Evolutionary conservation across 257 asterid species (phyloP).

Genomic region (Solanum medicagineum): DNA sequence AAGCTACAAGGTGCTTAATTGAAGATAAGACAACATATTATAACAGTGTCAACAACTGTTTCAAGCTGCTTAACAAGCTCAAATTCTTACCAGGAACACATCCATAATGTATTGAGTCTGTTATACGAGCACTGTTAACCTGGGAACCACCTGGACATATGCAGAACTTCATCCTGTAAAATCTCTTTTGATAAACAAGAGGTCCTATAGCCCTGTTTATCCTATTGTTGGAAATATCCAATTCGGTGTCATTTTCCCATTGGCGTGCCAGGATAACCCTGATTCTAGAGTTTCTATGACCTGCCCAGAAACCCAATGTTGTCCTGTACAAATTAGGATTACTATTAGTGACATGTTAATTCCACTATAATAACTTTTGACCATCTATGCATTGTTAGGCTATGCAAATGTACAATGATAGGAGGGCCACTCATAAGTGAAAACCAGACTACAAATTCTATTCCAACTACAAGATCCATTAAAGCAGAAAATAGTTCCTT

Average conservation of each 20-base stretch:
- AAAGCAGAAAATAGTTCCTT: not conserved
- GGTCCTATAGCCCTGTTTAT: constrained; percentile 88
- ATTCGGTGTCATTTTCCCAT: constrained; percentile 98
- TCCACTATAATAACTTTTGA: not conserved
- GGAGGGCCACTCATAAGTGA: not conserved
- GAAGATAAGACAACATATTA: not conserved
- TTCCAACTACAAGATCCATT: not conserved
- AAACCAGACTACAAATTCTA: not conserved
- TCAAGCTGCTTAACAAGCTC: not conserved
- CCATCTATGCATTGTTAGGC: not conserved
- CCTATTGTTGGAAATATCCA: constrained; percentile 73
- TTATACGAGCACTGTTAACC: constrained; percentile 96
- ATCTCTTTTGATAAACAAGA: constrained; percentile 78
- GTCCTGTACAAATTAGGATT: constrained; percentile 50
- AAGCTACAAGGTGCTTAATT: not conserved
- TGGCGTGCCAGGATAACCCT: constrained; percentile 83
- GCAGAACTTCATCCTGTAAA: constrained; percentile 86
- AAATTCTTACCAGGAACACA: constrained; percentile 85
- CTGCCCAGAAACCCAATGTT: constrained; percentile 96
- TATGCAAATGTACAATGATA: not conserved
- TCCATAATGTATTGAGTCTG: constrained; percentile 97
- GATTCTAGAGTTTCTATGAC: constrained; percentile 89
- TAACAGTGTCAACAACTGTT: not conserved
- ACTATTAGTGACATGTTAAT: not conserved
- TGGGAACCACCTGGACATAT: constrained; percentile 99